Evolutionary conservation across 2,329 filamentous ascomycete genomes (phyloP), one percentile per base, ranked within the genome.

Genomic region (Monilinia aucupariae): DNA sequence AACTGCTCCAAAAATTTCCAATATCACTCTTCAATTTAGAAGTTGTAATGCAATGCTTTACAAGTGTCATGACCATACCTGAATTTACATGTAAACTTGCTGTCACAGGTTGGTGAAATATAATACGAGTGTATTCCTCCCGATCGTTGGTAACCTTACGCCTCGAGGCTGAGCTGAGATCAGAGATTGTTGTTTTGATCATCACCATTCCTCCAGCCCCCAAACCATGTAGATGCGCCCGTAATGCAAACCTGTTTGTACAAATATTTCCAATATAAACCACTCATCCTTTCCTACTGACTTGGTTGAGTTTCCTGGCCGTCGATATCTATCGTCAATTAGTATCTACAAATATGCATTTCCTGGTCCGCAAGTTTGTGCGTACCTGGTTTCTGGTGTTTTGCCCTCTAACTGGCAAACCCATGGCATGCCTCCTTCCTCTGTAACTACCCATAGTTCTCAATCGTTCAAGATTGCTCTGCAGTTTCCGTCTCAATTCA

Each of bases 361-460:
- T 39, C 12, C 37, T 17, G 32, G 43, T 68, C 15, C 13, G 6
- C 20, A 47, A 17, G 9, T 15, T 8, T 32, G n/a, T 48, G 67
- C 69, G 65, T 71, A 86, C 84, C 80, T 89, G 93, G 74, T 80
- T 90, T 74, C 90, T 87, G 64, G 94, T 97, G 71, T 83, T 85
- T 78, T 99, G 94, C 70, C 94, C 94, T 69, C 94, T 84, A 61
- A 94, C 93, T 4, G 94, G 94, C 78, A 97, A 78, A 65, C 88
- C 85, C 88, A 97, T 92, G 63, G 93, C 93, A 80, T 99, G 94
- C 69, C 94, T 81, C 75, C 90, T 87, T 68, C 94, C 94, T 60
- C 94, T 82, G 74, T 96, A 96, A 4, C 88, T 87, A 56, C 92
- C 92, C 80, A 96, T 97, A 71, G 97, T 92, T 74, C 89, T 90